Evolutionary conservation across 805 yeast species (phyloP).

Genomic region (Teunomyces cretensis): DNA sequence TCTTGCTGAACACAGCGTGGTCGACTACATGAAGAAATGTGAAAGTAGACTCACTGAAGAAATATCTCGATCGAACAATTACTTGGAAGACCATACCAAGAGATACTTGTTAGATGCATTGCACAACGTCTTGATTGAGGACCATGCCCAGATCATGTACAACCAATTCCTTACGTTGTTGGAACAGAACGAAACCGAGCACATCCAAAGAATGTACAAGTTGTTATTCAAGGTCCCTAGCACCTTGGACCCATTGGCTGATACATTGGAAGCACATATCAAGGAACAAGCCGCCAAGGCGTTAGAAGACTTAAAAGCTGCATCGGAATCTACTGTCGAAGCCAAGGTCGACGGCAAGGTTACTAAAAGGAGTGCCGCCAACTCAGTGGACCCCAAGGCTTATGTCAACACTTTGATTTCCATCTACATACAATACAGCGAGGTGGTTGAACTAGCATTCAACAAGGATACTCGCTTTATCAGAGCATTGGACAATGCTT

Average conservation of each 20-base stretch:
- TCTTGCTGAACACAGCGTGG: conserved; percentile 73
- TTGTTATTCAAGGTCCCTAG: conserved; percentile 75
- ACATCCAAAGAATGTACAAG: conserved; percentile 74
- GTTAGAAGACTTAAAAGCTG: conserved; percentile 51
- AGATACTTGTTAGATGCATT: conserved; percentile 72
- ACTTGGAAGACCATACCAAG: conserved; percentile 84
- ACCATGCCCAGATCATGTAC: conserved; percentile 75
- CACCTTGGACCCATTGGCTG: conserved; percentile 77
- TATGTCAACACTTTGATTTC: conserved; percentile 76
- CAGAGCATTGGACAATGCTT: conserved; percentile 86
- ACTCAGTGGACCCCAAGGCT: conserved; percentile 64
- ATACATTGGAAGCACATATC: conserved; percentile 70
- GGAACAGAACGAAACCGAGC: conserved; percentile 67
- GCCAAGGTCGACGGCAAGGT: conserved; percentile 13
- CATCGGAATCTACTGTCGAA: conserved; percentile 24
- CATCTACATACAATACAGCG: conserved; percentile 66
- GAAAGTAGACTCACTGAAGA: conserved; percentile 83
- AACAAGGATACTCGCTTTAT: conserved; percentile 74
- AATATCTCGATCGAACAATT: conserved; percentile 69
- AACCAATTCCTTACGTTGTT: conserved; percentile 74
- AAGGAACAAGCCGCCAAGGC: conserved; percentile 49
- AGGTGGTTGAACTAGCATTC: conserved; percentile 65
- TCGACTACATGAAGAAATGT: conserved; percentile 87
- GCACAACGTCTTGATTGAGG: conserved; percentile 72
- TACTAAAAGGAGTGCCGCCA: conserved; percentile 17